A percentile compares a stretch with the other conserved stretches of the same genome.
phyloP scores from a whole-genome alignment of 306 rosid species.

The Leucaena leucocephala region DNA sequence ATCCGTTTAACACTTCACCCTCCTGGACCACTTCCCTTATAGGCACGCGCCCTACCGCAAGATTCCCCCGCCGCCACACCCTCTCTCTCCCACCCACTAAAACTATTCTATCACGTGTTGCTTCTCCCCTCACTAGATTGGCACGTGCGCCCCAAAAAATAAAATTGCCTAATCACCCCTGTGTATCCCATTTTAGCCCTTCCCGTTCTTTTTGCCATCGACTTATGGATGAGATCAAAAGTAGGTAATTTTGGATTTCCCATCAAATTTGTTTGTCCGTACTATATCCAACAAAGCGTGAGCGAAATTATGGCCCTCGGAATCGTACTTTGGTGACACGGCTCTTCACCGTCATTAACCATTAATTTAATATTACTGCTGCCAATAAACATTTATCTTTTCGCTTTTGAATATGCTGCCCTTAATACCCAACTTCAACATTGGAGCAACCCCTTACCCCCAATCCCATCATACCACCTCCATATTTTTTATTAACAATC shows the following conservation, averaged over 20 bases:
- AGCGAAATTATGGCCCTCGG: conserved; percentile 41
- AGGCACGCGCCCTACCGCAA: conserved; percentile 69
- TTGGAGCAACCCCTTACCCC: conserved; percentile 32
- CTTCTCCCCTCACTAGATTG: conserved; percentile 13
- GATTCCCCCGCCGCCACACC: conserved; percentile 94
- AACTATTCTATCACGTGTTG: conserved; percentile 75
- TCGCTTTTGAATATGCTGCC: conserved; percentile 41
- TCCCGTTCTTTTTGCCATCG: neutral
- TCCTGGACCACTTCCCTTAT: conserved; percentile 59
- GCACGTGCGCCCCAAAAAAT: conserved; percentile 48
- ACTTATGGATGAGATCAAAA: neutral
- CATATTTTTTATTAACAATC: conserved; percentile 53
- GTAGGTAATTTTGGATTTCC: neutral
- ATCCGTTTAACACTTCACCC: neutral
- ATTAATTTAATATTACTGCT: neutral
- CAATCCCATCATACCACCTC: conserved; percentile 26
- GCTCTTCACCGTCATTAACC: conserved; percentile 41
- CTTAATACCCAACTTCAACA: conserved; percentile 47
- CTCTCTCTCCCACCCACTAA: neutral
- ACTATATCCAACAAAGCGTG: conserved; percentile 54
- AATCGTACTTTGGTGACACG: conserved; percentile 57
- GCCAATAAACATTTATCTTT: neutral
- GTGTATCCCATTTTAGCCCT: neutral
- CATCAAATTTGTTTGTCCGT: conserved; percentile 37
- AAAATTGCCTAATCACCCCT: neutral